A percentile compares a stretch with the other conserved stretches of the same genome.
phyloP scores from a whole-genome alignment of 768 basidiomycete species.

The Symmetrospora coprosmae region DNA sequence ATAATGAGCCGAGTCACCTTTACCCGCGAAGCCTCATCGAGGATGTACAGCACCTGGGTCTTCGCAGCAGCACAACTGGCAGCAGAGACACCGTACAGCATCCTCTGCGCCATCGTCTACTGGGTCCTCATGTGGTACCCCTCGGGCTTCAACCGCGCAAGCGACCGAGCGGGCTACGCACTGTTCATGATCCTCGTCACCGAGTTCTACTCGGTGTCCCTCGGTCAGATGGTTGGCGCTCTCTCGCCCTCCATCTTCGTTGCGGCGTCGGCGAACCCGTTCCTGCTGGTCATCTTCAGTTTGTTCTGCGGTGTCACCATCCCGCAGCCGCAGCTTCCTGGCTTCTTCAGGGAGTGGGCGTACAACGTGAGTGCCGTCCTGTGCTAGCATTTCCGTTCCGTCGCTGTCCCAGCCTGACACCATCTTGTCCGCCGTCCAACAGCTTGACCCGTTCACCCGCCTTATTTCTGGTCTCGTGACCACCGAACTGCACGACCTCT shows the following conservation, averaged over 20 bases:
- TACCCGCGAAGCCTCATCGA: slow-evolving; percentile 54
- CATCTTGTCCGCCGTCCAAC: slow-evolving; percentile 41
- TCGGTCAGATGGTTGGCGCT: slow-evolving; percentile 54
- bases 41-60: slow-evolving; percentile 71
- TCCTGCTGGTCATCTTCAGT: slow-evolving; percentile 43
- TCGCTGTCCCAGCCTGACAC: no score
- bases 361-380: slow-evolving; percentile 41
- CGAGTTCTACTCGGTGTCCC: slow-evolving; percentile 56
- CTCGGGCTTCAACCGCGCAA: slow-evolving; percentile 34
- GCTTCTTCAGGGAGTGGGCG: slow-evolving; percentile 65
- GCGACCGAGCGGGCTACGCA: slow-evolving; percentile 35
- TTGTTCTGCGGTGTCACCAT: slow-evolving; percentile 72
- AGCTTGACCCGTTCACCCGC: slow-evolving; percentile 50
- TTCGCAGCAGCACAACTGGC: slow-evolving; percentile 70
- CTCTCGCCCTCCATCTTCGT: slow-evolving; percentile 63
- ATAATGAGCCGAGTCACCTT: slow-evolving; percentile 45
- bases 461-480: slow-evolving; percentile 57
- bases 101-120: slow-evolving; percentile 57
- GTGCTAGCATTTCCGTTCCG: no score
- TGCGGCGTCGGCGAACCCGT: slow-evolving; percentile 67
- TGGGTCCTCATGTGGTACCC: slow-evolving; percentile 46
- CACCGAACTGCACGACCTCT: slow-evolving; percentile 59
- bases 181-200: slow-evolving; percentile 53
- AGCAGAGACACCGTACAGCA: slow-evolving; percentile 63
- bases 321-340: slow-evolving; percentile 50